Evolutionary conservation across 306 rosid species (phyloP), one percentile per base, ranked within the genome.

Genomic region (Begonia fuchsioides): DNA sequence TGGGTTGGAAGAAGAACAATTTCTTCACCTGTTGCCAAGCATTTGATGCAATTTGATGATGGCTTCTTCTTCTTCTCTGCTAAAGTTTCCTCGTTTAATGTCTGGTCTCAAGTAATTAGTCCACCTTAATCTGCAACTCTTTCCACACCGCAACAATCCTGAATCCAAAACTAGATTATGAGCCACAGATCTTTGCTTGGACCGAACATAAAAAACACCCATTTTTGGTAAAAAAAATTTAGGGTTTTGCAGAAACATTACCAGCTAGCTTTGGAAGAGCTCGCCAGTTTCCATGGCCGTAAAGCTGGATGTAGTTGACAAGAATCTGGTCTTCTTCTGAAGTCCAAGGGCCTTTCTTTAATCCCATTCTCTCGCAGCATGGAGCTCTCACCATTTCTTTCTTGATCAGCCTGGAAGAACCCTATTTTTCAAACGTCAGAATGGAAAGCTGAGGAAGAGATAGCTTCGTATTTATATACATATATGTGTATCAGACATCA

Each of bases 331-430:
- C 96, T 76, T 88, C 96, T 54, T 88, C 81, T 20, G 66, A 46
- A 19, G 83, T 67, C 96, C 96, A 88, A 32, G 93, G 93, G 1
- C 96, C 96, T 81, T 52, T 88, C 81, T 83, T 88, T 68, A 88
- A 57, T 49, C 96, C 96, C 95, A 83, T 79, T 69, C 83, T 81
- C 72, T 72, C 83, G 38, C 96, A 88, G 61, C 96, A 88, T 18
- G 96, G 95, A 63, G 86, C 88, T 72, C 96, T 73, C 47, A 63
- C 96, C 96, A 88, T 87, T 17, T 64, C 17, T 26, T 8, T 13
- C 35, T 26, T 26, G 8, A 26, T 26, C 35, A 26, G 7, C 35
- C 35, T 26, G 5, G 32, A 26, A 26, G 6, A 26, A 5, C 35
- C 35, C 7, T 26, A 26, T 5, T 26, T 26, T 8, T 26, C 3